phyloP scores from a whole-genome alignment of 129 eudicot species.

The Smallanthus sonchifolius region DNA sequence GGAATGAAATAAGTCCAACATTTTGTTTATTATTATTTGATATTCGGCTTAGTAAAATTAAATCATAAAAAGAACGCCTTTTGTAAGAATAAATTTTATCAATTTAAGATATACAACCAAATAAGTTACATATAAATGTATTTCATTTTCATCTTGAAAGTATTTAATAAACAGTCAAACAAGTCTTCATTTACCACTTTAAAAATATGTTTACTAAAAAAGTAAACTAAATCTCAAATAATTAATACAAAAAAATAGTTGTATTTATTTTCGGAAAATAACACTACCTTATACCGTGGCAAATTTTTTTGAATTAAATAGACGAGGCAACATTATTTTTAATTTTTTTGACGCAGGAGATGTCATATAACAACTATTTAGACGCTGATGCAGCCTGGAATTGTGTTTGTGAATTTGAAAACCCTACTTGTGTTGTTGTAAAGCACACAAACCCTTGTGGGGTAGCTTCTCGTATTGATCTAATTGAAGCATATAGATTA shows the following conservation, averaged over 20 bases:
- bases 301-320: neutral
- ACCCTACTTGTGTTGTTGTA: slow-evolving; percentile 91
- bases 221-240: too few relatives aligned
- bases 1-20: too few relatives aligned
- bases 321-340: neutral
- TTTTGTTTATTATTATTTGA: too few relatives aligned
- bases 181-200: neutral
- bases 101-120: too few relatives aligned
- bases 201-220: neutral
- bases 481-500: slow-evolving; percentile 85
- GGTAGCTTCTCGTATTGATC: slow-evolving; percentile 87
- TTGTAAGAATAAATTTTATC: too few relatives aligned
- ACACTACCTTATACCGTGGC: neutral
- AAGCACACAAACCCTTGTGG: slow-evolving; percentile 99
- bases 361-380: slow-evolving; percentile 91
- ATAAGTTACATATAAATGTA: too few relatives aligned
- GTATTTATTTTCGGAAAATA: neutral
- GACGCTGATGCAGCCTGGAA: slow-evolving; percentile 99
- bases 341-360: slow-evolving; percentile 53
- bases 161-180: too few relatives aligned
- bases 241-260: neutral
- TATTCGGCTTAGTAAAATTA: too few relatives aligned
- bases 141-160: too few relatives aligned
- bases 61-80: too few relatives aligned
- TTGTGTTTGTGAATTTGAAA: slow-evolving; percentile 85